Evolutionary conservation across 768 basidiomycete species (phyloP).

Genomic region (Clitopilus passeckerianus): DNA sequence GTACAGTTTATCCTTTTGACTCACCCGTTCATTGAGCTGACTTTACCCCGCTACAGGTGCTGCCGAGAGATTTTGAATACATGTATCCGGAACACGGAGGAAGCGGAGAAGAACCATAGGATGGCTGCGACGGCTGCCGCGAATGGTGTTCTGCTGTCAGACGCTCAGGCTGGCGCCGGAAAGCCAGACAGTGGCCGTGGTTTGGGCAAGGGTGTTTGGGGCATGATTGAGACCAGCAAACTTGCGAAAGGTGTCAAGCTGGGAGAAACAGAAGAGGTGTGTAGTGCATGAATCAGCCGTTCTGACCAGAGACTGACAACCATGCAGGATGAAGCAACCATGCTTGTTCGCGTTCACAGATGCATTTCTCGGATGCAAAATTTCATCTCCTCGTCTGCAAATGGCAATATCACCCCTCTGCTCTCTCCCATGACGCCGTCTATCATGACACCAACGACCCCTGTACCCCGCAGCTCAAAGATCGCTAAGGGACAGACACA

Average conservation of each 20-base stretch:
- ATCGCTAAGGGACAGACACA: slow-evolving; percentile 2
- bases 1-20: slow-evolving; percentile 23
- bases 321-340: slow-evolving; percentile 38
- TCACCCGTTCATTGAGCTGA: neutral
- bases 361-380: slow-evolving; percentile 35
- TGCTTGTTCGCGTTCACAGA: slow-evolving; percentile 41
- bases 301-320: slow-evolving; percentile 4
- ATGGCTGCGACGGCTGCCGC: slow-evolving; percentile 16
- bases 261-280: slow-evolving; percentile 50
- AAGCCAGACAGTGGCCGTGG: slow-evolving; percentile 40
- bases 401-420: slow-evolving; percentile 4
- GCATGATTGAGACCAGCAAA: slow-evolving; percentile 82
- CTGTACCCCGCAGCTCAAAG: slow-evolving; percentile 10
- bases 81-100: slow-evolving; percentile 92
- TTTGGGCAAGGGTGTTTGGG: slow-evolving; percentile 69
- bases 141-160: neutral
- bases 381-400: slow-evolving; percentile 12
- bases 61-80: slow-evolving; percentile 86
- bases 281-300: slow-evolving; percentile 1
- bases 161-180: slow-evolving; percentile 11
- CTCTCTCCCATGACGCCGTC: neutral
- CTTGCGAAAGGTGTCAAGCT: slow-evolving; percentile 65
- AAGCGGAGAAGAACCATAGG: slow-evolving; percentile 46
- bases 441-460: slow-evolving; percentile 10
- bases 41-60: slow-evolving; percentile 37